Base-by-base conservation (phyloP, 768 basidiomycete species). In the Tricholoma saponaceum region DNA sequence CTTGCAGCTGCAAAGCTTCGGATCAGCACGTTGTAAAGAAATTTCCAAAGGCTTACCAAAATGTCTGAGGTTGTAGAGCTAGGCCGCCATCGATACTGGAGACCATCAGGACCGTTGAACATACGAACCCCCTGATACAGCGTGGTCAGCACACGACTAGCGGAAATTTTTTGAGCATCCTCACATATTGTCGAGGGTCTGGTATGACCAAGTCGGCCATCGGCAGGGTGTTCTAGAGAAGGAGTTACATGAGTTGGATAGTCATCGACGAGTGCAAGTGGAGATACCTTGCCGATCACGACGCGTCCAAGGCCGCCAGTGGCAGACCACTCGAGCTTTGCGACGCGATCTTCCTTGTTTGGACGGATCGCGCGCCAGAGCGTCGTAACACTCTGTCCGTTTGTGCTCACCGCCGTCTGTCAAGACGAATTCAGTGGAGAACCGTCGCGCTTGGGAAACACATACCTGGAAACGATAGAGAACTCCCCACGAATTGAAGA, bases 261-360 rank as follows among this genome's bases (percentile, higher is more conserved):
- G 57, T 55, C 59, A 57, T 64, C n/a, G 2, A 57, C 46, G 52
- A 52, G 61, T 26, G 54, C 57, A 56, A 23, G 56, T 54, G 49
- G 64, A 69, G 55, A 62, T 39, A 90, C 90, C 80, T 92, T 92
- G 66, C 92, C 91, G 66, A 94, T 89, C 59, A 89, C 79, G 64
- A 90, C 86, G 65, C 91, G 89, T 59, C 91, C 91, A 52, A 93
- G 85, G 56, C 88, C 86, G 59, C 90, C 91, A 62, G 83, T 90
- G 50, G 86, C 76, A 56, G 88, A 82, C 91, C 91, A 94, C 72
- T 94, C 92, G 54, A 93, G 83, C 75, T 86, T 91, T 62, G 91
- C 91, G 67, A 92, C 86, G 46, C 90, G 86, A 70, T 94, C 91
- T 75, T 92, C 90, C 69, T 88, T 90, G 75, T 87, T 90, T 58